Base-by-base conservation (phyloP, 2,329 filamentous ascomycete genomes). In the Xylariales sp. region DNA sequence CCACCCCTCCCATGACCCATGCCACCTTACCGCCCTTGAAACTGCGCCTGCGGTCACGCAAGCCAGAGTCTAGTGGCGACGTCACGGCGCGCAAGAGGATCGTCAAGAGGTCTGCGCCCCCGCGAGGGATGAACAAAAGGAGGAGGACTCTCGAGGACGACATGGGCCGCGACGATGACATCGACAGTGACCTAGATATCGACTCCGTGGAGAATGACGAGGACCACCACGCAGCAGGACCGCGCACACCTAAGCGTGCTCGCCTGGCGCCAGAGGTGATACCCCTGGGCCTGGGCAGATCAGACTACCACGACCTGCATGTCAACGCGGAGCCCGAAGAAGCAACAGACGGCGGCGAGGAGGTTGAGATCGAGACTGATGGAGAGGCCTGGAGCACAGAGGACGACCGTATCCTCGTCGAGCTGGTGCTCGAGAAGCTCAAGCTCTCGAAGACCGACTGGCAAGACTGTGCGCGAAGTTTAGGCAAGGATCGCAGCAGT, bases 351-450 rank as follows among this genome's bases (percentile, higher is more conserved):
- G 47, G 61, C 39, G 62, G 62, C 37, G 61, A 60, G 2, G 63
- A 67, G 25, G 56, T 69, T 13, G 65, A 69, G 21, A 50, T 61
- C 19, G 70, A 70, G 36, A 61, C 56, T 3, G 70, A 72, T 42
- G 67, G 64, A 38, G 62, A 67, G 40, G 60, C 62, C 27, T 84
- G 81, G 81, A 79, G 70, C 42, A 65, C 67, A 3, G 79, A 83
- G 45, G 78, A 84, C 44, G 80, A 84, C 55, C 68, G 77, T 40
- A 66, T 81, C 40, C 65, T 85, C 2, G 76, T 84, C n/a, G 78
- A 83, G 59, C 67, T 84, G 14, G 77, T 85, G 27, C 65, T 84
- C 5, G 78, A 81, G 54, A 83, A 83, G 63, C 66, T 84, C 39
- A 75, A 74, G 59, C 66, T 85, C 16, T 73, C 72, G 48, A 81